Conservation (phyloP, 2,329 filamentous ascomycete species). For the Talaromyces sp. region DNA sequence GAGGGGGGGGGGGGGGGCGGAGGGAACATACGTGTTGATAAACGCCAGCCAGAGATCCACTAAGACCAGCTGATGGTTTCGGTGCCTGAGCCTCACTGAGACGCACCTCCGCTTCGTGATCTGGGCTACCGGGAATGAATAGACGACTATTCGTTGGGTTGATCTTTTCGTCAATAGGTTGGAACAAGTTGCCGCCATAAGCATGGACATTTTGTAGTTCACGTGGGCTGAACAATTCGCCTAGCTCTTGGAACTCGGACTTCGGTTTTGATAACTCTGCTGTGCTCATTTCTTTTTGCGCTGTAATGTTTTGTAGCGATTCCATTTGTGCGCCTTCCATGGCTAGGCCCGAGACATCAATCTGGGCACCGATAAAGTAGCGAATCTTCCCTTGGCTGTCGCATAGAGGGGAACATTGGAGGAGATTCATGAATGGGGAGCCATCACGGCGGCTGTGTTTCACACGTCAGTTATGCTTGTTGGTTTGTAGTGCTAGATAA, state of each 20-base stretch:
- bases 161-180: conserved; percentile 15
- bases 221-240: conserved; percentile 68
- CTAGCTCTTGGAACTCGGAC: conserved; percentile 67
- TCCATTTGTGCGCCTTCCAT: conserved; percentile 69
- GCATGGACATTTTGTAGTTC: conserved; percentile 68
- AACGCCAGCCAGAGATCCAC: conserved; percentile 44
- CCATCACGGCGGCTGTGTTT: conserved; percentile 66
- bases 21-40: conserved; percentile 58
- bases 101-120: background rate
- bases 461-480: background rate
- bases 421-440: conserved; percentile 74
- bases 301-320: conserved; percentile 37
- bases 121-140: conserved; percentile 2
- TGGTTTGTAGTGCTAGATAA: background rate
- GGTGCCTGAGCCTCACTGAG: conserved; percentile 14
- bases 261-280: conserved; percentile 29
- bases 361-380: conserved; percentile 73
- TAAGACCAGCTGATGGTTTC: background rate
- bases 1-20: no score
- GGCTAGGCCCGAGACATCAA: conserved; percentile 71
- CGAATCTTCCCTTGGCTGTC: conserved; percentile 69
- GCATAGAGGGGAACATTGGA: conserved; percentile 72
- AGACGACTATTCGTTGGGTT: conserved; percentile 20
- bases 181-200: conserved; percentile 59
- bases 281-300: conserved; percentile 18